Evolutionary conservation across 202 grass and related monocot genomes (phyloP).

Genomic region (Miscanthus sacchariflorus): DNA sequence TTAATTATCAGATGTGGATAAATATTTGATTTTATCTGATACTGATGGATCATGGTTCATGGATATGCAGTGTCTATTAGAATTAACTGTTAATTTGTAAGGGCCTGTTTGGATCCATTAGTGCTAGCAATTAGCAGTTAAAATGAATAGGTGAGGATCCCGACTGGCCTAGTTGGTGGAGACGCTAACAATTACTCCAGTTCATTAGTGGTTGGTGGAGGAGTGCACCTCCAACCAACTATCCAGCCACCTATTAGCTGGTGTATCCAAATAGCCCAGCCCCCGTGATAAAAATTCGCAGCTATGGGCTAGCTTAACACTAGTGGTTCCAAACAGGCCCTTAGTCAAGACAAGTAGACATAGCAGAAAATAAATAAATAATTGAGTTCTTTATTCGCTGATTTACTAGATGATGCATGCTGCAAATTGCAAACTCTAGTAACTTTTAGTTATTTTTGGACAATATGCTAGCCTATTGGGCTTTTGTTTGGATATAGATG

Average conservation of each 20-base stretch:
- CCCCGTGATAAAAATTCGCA: too few relatives aligned
- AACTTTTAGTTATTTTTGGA: neutral
- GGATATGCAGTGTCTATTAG: conserved; percentile 17
- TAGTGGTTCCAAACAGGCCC: too few relatives aligned
- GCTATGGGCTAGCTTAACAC: too few relatives aligned
- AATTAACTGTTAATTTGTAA: conserved; percentile 21
- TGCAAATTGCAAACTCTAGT: conserved; percentile 18
- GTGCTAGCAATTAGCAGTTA: neutral
- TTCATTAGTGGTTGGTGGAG: too few relatives aligned
- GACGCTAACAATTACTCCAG: too few relatives aligned
- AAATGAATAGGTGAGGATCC: neutral
- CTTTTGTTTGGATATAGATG: conserved; percentile 26
- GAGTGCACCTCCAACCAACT: too few relatives aligned
- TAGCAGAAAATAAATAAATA: conserved; percentile 12
- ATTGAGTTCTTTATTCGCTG: conserved; percentile 26
- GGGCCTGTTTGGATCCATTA: neutral
- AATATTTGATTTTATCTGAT: neutral
- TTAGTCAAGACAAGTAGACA: neutral
- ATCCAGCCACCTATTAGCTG: too few relatives aligned
- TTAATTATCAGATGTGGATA: neutral
- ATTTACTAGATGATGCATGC: conserved; percentile 24
- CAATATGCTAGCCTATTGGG: conserved; percentile 5
- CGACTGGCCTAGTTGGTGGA: neutral
- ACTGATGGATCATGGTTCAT: neutral
- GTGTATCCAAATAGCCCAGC: too few relatives aligned